phyloP scores from a whole-genome alignment of 441 rosid genomes.

The Bocquillonia castaneifolia region DNA sequence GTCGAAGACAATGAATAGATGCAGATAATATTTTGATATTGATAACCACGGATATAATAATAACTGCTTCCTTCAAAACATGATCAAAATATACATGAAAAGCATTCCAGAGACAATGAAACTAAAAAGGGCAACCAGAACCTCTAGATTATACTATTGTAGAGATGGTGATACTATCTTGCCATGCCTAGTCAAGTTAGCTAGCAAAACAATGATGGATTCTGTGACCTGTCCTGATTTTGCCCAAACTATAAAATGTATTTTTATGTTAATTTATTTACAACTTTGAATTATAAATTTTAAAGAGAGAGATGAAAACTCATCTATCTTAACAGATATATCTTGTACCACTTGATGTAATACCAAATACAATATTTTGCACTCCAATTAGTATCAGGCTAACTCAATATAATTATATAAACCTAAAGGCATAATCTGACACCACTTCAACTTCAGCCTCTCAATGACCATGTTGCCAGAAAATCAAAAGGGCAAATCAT shows the following conservation, averaged over 20 bases:
- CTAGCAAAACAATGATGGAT: too few species aligned
- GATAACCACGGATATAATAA: neutral
- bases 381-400: neutral
- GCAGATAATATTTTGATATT: neutral
- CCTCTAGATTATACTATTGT: neutral
- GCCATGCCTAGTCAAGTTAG: too few species aligned
- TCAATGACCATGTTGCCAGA: neutral
- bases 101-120: neutral
- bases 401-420: neutral
- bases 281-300: too few species aligned
- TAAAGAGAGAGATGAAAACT: neutral
- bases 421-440: neutral
- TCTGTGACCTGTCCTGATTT: too few species aligned
- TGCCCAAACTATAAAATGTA: too few species aligned
- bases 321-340: neutral
- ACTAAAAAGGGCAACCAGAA: neutral
- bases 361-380: neutral
- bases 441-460: neutral
- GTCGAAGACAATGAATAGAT: neutral
- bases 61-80: neutral
- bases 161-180: neutral
- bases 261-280: too few species aligned
- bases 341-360: too few species aligned
- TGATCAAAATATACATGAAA: neutral
- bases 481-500: neutral